A percentile compares a stretch with the other conserved stretches of the same genome.
phyloP scores from a whole-genome alignment of 257 asterid genomes.

The Thymus quinquecostatus region DNA sequence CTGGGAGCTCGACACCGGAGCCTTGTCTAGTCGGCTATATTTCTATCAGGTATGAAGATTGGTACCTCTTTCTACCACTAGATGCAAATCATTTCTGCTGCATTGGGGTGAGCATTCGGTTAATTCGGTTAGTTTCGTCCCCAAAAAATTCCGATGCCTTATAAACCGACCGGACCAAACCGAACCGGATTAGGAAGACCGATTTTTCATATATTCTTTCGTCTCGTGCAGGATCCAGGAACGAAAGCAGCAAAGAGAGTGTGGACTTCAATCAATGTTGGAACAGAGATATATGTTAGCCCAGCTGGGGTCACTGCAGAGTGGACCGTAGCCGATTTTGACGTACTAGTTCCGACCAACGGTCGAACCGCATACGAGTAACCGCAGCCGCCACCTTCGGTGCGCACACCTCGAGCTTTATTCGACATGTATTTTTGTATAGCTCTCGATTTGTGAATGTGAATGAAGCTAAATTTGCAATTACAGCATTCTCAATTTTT shows the following conservation, averaged over 20 bases:
- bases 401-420: too few species aligned
- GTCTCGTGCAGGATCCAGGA: conserved; percentile 71
- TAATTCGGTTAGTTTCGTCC: too few species aligned
- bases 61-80: too few species aligned
- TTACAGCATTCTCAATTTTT: background rate
- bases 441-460: background rate
- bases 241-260: conserved; percentile 71
- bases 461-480: too few species aligned
- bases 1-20: conserved; percentile 82
- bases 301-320: conserved; percentile 66
- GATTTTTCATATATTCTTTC: background rate
- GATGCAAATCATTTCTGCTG: too few species aligned
- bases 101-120: background rate
- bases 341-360: conserved; percentile 54
- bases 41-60: conserved; percentile 69
- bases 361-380: conserved; percentile 24
- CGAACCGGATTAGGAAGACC: too few species aligned
- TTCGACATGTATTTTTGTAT: background rate
- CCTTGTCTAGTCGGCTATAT: conserved; percentile 68
- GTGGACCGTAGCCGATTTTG: conserved; percentile 81
- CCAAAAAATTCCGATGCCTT: too few species aligned
- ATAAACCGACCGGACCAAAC: too few species aligned
- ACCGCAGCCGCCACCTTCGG: too few species aligned
- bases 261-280: conserved; percentile 81
- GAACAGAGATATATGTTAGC: conserved; percentile 80